phyloP scores from a whole-genome alignment of 78 protist genomes.

The Dictyostelium citrinum region DNA sequence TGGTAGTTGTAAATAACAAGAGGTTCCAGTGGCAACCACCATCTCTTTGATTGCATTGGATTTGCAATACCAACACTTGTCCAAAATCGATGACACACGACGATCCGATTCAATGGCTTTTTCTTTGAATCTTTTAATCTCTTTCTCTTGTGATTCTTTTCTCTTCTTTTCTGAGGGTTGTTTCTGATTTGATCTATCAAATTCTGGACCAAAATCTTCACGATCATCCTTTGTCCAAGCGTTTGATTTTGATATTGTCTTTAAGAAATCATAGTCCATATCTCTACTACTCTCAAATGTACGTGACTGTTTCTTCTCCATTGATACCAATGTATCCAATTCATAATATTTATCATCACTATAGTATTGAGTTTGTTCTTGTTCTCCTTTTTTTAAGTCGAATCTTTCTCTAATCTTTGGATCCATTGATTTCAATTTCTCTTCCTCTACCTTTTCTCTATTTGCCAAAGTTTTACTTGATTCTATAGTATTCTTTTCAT shows the following conservation, averaged over 20 bases:
- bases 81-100: neutral
- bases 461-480: neutral
- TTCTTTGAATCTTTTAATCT: slow-evolving; percentile 17
- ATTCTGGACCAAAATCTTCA: slow-evolving; percentile 70
- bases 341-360: slow-evolving; percentile 35
- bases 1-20: slow-evolving; percentile 42
- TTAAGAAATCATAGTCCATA: slow-evolving; percentile 64
- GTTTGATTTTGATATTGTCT: neutral
- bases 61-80: slow-evolving; percentile 54
- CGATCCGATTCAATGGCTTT: slow-evolving; percentile 4
- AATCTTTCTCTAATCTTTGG: neutral
- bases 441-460: neutral
- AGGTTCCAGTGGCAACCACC: slow-evolving; percentile 5
- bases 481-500: neutral
- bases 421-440: neutral
- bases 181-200: neutral
- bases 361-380: slow-evolving; percentile 13
- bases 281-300: neutral
- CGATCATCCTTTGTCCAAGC: slow-evolving; percentile 54
- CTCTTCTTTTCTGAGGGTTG: neutral
- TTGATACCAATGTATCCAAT: slow-evolving; percentile 45
- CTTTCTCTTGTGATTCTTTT: slow-evolving; percentile 9
- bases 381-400: slow-evolving; percentile 10
- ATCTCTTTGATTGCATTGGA: slow-evolving; percentile 7
- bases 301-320: slow-evolving; percentile 11